Evolutionary conservation across 2,329 filamentous ascomycete species (phyloP), one percentile per base, ranked within the genome.

Genomic region (Beauveria medogensis): DNA sequence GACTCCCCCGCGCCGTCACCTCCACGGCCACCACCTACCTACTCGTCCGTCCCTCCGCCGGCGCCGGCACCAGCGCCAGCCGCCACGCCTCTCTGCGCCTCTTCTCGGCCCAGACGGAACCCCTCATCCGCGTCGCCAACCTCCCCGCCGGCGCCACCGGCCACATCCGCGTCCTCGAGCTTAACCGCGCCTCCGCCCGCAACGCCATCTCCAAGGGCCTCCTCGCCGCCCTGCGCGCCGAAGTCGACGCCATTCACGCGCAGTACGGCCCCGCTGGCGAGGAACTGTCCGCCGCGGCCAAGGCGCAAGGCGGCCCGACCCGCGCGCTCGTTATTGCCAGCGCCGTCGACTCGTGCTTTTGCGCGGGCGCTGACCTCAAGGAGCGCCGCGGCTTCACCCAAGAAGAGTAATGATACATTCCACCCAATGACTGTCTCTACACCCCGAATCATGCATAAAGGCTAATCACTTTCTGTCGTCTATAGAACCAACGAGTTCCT

Each of bases 291-390:
- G 71, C 72, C 0, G 77, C 77, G 3, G 77, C 76, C 0, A 68
- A 72, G 4, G 75, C 78, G 62, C 66, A 78, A 64, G 78, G 74
- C 63, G 81, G 80, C 0, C 81, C 82, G 0, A 97, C 92, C 18
- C 80, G 94, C 65, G 93, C 90, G 2, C 73, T 99, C 66, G 84
- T 99, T 46, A 68, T 99, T 18, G 89, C 91, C 12, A 95, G 90
- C 69, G 90, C 91, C 46, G 82, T 91, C n/a, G 91, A 97, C 67
- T 80, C 84, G 26, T 89, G 87, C 68, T 99, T 99, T 74, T 99
- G 94, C 74, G 91, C 94, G 0, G 94, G 94, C 43, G 94, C 94
- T 4, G 94, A 99, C 71, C 76, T 99, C 69, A 97, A 97, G 72
- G 93, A 97, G 79, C 80, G 93, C 30, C 82, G 83, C 62, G 83